A percentile compares a stretch with the other conserved stretches of the same genome.
Evolutionary conservation across 2,329 filamentous ascomycete genomes (phyloP).

Genomic region (Pyricularia grisea): DNA sequence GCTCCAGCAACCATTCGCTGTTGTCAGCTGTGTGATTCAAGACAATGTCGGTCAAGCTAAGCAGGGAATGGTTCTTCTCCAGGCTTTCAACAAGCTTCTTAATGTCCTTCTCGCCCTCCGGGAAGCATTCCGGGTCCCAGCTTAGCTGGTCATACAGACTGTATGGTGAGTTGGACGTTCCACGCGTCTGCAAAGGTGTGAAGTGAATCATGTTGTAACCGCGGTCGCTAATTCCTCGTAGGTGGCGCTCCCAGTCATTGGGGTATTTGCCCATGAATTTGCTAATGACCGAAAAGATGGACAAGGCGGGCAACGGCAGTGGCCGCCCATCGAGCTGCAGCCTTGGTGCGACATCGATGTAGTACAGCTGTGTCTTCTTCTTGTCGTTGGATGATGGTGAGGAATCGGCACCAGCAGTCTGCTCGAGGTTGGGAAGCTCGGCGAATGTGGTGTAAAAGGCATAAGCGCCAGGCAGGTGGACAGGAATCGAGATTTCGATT

Average conservation of each 20-base stretch:
- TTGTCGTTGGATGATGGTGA: constrained; percentile 32
- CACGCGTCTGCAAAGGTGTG: constrained; percentile 82
- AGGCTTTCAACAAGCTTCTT: constrained; percentile 68
- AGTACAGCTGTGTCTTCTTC: constrained; percentile 69
- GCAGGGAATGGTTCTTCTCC: constrained; percentile 73
- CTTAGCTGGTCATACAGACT: constrained; percentile 87
- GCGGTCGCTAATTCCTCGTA: constrained; percentile 77
- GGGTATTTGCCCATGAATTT: constrained; percentile 98
- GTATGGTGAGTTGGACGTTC: constrained; percentile 90
- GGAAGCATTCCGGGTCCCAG: constrained; percentile 78
- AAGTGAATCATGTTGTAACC: constrained; percentile 99
- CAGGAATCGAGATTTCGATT: constrained; percentile 81
- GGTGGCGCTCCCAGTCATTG: constrained; percentile 79
- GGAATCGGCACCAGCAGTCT: constrained; percentile 36
- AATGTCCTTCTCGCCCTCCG: constrained; percentile 75
- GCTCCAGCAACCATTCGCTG: constrained; percentile 85
- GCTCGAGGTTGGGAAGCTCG: constrained; percentile 70
- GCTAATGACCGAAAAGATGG: constrained; percentile 87
- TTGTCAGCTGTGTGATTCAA: constrained; percentile 98
- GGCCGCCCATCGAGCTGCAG: constrained; percentile 64
- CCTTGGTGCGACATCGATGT: constrained; percentile 85
- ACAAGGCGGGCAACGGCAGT: constrained; percentile 77
- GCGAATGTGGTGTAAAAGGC: constrained; percentile 91
- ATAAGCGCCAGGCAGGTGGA: constrained; percentile 77
- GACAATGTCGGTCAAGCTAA: constrained; percentile 91